Conservation (phyloP, 169 alveolate species). For the Eimeria brunetti region DNA sequence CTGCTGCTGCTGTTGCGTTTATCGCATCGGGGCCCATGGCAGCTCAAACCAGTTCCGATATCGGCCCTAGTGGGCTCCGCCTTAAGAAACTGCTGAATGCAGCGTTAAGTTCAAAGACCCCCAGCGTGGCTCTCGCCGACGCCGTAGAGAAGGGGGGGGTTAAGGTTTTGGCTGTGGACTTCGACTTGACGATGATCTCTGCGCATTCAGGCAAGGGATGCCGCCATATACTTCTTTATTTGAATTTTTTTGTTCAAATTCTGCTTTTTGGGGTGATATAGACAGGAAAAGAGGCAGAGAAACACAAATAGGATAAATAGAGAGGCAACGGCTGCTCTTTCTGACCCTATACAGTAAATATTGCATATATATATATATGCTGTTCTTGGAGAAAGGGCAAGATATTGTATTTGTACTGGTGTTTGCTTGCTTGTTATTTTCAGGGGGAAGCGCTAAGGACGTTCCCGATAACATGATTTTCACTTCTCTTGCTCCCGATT, state of each 20-base stretch:
- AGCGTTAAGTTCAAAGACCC: constrained; percentile 6
- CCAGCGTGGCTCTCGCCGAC: constrained; percentile 29
- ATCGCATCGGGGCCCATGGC: constrained; percentile 2
- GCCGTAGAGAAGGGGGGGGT: constrained; percentile 49
- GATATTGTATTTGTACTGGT: neutral
- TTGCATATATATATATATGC: neutral
- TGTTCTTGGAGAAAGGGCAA: neutral
- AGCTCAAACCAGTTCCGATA: neutral
- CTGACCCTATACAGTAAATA: too few species aligned
- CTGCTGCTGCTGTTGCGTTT: neutral
- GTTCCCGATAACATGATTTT: constrained; percentile 1
- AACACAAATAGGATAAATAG: neutral
- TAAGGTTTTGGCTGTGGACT: constrained; percentile 53
- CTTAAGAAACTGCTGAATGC: neutral
- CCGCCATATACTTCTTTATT: neutral
- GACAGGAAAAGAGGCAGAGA: neutral
- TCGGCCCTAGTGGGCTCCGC: neutral
- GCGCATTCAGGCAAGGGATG: constrained; percentile 39
- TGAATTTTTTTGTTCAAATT: neutral
- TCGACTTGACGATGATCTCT: constrained; percentile 45
- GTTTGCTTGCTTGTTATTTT: neutral
- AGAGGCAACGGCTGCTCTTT: neutral
- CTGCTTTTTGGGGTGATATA: neutral
- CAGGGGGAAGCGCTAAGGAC: constrained; percentile 52
- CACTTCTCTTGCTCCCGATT: constrained; percentile 39